phyloP scores from a whole-genome alignment of 768 basidiomycete genomes.

The Lactarius sanguifluus region DNA sequence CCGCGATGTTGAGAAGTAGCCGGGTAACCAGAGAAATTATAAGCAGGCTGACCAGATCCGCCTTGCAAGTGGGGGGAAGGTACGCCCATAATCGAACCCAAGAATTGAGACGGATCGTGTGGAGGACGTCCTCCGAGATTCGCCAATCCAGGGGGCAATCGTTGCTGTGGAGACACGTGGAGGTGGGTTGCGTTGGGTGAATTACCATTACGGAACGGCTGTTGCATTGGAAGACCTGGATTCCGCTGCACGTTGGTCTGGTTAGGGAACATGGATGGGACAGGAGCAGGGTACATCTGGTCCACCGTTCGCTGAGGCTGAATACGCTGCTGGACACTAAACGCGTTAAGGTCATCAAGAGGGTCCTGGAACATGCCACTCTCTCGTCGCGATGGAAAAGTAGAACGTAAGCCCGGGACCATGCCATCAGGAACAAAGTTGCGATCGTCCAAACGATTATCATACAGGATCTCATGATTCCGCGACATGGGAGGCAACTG shows the following conservation, averaged over 20 bases:
- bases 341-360: slow-evolving; percentile 60
- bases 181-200: slow-evolving; percentile 59
- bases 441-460: slow-evolving; percentile 71
- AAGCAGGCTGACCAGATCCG: slow-evolving; percentile 32
- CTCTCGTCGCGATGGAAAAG: slow-evolving; percentile 60
- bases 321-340: slow-evolving; percentile 54
- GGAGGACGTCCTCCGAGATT: slow-evolving; percentile 82
- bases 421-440: slow-evolving; percentile 81
- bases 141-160: slow-evolving; percentile 76
- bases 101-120: slow-evolving; percentile 70
- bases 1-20: slow-evolving; percentile 49
- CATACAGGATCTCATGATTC: slow-evolving; percentile 68
- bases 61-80: slow-evolving; percentile 27
- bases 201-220: slow-evolving; percentile 63
- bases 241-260: slow-evolving; percentile 52
- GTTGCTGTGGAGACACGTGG: slow-evolving; percentile 50
- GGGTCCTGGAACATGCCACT: slow-evolving; percentile 55
- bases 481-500: slow-evolving; percentile 42
- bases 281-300: slow-evolving; percentile 53
- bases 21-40: slow-evolving; percentile 41
- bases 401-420: slow-evolving; percentile 78
- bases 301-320: slow-evolving; percentile 54
- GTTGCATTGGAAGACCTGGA: slow-evolving; percentile 55
- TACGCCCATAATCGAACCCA: slow-evolving; percentile 44
- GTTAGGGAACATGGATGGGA: slow-evolving; percentile 51